phyloP scores from a whole-genome alignment of 2,329 filamentous ascomycete species.

The Ascochyta rabiei region DNA sequence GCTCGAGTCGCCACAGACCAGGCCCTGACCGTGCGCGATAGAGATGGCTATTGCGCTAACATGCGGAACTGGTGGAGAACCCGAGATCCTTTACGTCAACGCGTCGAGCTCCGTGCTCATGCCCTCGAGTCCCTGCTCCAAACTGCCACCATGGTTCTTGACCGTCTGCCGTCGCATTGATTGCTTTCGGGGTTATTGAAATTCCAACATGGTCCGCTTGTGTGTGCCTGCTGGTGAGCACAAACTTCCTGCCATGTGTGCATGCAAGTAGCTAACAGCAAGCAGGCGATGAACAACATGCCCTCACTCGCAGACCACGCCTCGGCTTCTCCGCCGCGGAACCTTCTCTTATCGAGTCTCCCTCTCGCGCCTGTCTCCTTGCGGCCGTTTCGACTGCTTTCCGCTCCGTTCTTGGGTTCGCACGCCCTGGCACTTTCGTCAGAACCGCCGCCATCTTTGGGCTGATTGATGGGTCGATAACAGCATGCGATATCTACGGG shows the following conservation, averaged over 20 bases:
- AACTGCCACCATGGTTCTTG: too few species aligned
- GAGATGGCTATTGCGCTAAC: slow-evolving; percentile 3
- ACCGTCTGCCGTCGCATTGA: background rate
- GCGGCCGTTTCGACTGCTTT: slow-evolving; percentile 20
- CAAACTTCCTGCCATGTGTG: background rate
- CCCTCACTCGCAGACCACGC: slow-evolving; percentile 14
- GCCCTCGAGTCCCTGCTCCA: background rate
- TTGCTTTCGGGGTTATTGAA: background rate
- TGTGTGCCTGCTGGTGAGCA: slow-evolving; percentile 30
- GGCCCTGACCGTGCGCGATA: slow-evolving; percentile 2
- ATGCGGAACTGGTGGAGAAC: background rate
- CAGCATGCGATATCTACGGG: slow-evolving; percentile 17
- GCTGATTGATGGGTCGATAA: slow-evolving; percentile 12
- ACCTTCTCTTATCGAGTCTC: slow-evolving; percentile 9
- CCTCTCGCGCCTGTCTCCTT: slow-evolving; percentile 11
- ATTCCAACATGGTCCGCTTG: slow-evolving; percentile 29
- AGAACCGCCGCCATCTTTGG: slow-evolving; percentile 19
- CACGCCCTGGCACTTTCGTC: slow-evolving; percentile 27
- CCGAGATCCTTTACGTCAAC: slow-evolving; percentile 15
- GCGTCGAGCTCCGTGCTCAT: slow-evolving; percentile 7
- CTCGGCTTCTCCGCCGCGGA: slow-evolving; percentile 12
- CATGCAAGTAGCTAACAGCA: slow-evolving; percentile 8
- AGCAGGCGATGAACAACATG: slow-evolving; percentile 30
- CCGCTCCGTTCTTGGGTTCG: slow-evolving; percentile 19
- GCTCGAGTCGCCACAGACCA: background rate